Evolutionary conservation across 192 early-diverging fungal genomes (phyloP).

Genomic region (Haplosporangium gracile): DNA sequence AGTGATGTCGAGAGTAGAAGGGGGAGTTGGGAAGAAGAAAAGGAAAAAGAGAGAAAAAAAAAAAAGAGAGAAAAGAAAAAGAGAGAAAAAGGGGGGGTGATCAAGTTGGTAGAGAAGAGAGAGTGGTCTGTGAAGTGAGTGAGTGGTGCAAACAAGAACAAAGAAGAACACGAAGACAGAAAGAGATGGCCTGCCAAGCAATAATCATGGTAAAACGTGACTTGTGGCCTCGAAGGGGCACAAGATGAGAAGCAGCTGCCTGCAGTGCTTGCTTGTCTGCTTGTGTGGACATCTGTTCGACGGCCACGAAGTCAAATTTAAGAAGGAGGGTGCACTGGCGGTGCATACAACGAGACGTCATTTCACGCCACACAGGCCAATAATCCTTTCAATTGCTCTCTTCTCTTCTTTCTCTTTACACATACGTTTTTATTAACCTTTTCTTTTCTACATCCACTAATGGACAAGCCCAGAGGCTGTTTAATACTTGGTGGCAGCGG

Average conservation of each 20-base stretch:
- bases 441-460: neutral
- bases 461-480: too few species aligned
- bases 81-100: neutral
- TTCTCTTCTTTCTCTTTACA: neutral
- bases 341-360: neutral
- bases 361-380: neutral
- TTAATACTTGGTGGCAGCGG: conserved; percentile 48
- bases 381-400: neutral
- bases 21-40: neutral
- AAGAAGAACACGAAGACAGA: neutral
- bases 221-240: neutral
- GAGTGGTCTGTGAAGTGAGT: neutral
- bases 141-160: neutral
- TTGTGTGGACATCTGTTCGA: neutral
- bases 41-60: too few species aligned
- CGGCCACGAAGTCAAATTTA: neutral
- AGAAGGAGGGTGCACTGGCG: neutral
- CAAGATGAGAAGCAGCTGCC: neutral
- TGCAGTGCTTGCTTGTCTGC: neutral
- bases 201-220: neutral
- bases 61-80: neutral
- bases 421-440: neutral
- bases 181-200: conserved; percentile 3
- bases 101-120: neutral
- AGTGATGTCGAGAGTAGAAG: neutral